Conservation (phyloP, 2,329 filamentous ascomycete genomes). For the Delphinella strobiligena region DNA sequence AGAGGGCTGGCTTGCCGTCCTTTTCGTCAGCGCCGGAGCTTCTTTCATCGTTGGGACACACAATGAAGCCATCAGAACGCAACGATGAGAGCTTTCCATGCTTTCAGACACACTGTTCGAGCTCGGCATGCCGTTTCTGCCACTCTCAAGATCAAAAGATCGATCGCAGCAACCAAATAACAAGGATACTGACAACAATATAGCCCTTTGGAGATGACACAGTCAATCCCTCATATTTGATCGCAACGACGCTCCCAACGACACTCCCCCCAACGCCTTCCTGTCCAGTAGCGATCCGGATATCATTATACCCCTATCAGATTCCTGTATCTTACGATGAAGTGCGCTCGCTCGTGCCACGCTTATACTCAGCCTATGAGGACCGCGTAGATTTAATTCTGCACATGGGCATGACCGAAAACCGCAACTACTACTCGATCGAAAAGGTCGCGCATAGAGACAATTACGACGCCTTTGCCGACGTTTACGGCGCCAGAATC, state of each 20-base stretch:
- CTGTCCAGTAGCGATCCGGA: slow-evolving; percentile 38
- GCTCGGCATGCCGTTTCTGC: too few relatives aligned
- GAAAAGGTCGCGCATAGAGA: slow-evolving; percentile 61
- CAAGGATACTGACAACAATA: too few relatives aligned
- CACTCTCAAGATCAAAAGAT: too few relatives aligned
- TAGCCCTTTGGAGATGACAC: slow-evolving; percentile 38
- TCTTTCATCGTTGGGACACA: too few relatives aligned
- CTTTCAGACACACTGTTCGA: too few relatives aligned
- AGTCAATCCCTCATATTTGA: slow-evolving; percentile 71
- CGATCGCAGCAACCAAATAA: too few relatives aligned
- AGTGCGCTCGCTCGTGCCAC: slow-evolving; percentile 52
- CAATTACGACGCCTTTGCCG: slow-evolving; percentile 52
- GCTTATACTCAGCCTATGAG: slow-evolving; percentile 41
- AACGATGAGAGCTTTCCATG: too few relatives aligned
- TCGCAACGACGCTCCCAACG: slow-evolving; percentile 55
- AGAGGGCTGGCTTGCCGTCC: too few relatives aligned
- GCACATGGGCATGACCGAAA: slow-evolving; percentile 70
- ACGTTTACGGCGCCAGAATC: slow-evolving; percentile 48
- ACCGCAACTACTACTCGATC: slow-evolving; percentile 52
- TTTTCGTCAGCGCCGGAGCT: too few relatives aligned
- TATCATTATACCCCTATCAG: slow-evolving; percentile 53
- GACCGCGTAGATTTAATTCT: slow-evolving; percentile 51
- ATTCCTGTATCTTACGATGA: slow-evolving; percentile 60
- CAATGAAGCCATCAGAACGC: too few relatives aligned
- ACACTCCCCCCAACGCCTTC: slow-evolving; percentile 38